Percentiles rank a stretch among this genome's conserved stretches.
Evolutionary conservation across 306 rosid genomes (phyloP).

Genomic region (Abrus precatorius): DNA sequence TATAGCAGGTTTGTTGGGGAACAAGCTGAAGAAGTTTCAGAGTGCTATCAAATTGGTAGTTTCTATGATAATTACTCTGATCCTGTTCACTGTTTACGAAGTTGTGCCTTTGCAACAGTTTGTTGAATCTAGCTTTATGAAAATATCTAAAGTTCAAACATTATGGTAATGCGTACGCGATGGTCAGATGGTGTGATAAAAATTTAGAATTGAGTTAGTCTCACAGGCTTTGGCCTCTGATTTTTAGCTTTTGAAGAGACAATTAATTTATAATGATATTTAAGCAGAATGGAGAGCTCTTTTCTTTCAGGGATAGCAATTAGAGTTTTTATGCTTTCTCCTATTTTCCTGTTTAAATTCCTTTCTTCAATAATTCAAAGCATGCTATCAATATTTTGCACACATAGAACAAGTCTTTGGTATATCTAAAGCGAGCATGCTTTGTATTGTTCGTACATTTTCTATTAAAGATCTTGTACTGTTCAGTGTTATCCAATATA

Average conservation of each 20-base stretch:
- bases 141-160: slow-evolving; percentile 2
- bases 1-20: not conserved
- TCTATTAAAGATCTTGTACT: not conserved
- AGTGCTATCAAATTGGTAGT: slow-evolving; percentile 10
- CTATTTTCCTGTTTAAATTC: not conserved
- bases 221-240: not conserved
- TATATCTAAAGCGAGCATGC: not conserved
- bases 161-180: not conserved
- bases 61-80: slow-evolving; percentile 11
- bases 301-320: slow-evolving; percentile 1
- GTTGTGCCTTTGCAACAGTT: not conserved
- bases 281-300: not conserved
- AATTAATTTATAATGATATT: not conserved
- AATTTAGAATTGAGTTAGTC: slow-evolving; percentile 19
- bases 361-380: slow-evolving; percentile 14
- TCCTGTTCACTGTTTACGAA: not conserved
- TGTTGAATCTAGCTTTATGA: slow-evolving; percentile 21
- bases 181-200: not conserved
- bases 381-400: not conserved
- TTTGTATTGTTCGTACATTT: not conserved
- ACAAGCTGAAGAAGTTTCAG: slow-evolving; percentile 8
- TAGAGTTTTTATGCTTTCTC: slow-evolving; percentile 8
- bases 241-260: slow-evolving; percentile 11
- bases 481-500: slow-evolving; percentile 15
- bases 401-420: slow-evolving; percentile 14